phyloP scores from a whole-genome alignment of 164 flowering plant species.

The Sextonia rubra region DNA sequence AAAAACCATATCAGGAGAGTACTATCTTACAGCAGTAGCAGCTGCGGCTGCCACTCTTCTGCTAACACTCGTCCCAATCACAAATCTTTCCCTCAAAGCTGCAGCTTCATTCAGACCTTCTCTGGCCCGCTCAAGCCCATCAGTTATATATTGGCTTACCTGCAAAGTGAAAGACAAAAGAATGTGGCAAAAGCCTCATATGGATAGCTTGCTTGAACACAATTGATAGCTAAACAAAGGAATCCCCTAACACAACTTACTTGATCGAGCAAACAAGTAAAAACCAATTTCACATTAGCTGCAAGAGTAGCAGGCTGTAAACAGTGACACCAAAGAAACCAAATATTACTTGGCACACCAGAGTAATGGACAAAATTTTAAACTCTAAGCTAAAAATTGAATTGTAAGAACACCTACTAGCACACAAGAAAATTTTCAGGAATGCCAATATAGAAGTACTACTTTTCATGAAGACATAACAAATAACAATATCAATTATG shows the following conservation, averaged over 20 bases:
- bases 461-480: too few species aligned
- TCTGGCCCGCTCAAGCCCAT: constrained; percentile 91
- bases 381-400: too few species aligned
- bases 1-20: background rate
- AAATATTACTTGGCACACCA: background rate
- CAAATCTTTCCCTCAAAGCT: constrained; percentile 85
- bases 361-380: background rate
- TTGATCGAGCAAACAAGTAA: constrained; percentile 89
- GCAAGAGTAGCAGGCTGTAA: constrained; percentile 88
- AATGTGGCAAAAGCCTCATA: background rate
- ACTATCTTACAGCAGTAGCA: constrained; percentile 81
- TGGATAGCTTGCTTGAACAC: background rate
- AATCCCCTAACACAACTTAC: constrained; percentile 40
- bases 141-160: constrained; percentile 90
- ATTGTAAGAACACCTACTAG: too few species aligned
- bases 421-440: too few species aligned
- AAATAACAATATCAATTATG: too few species aligned
- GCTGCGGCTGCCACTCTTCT: constrained; percentile 98
- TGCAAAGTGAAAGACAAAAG: constrained; percentile 24
- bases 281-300: constrained; percentile 71
- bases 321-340: constrained; percentile 14
- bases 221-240: background rate
- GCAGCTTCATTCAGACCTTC: constrained; percentile 96
- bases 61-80: constrained; percentile 77
- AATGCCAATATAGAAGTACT: too few species aligned